Base-by-base conservation (phyloP, 768 basidiomycete genomes). In the Lactarius psammicola region DNA sequence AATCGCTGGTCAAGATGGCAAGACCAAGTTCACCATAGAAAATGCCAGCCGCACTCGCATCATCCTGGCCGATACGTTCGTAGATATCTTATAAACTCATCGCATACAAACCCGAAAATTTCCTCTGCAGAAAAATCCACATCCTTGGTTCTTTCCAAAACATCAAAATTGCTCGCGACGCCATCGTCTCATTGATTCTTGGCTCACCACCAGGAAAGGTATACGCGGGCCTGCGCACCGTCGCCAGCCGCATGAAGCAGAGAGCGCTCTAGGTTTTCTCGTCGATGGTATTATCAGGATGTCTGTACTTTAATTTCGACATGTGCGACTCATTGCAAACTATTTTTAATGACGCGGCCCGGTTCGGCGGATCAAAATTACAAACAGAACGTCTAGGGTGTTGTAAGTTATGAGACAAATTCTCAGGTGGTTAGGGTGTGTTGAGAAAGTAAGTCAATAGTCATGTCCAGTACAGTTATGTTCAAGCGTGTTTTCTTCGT, bases 111-210 rank as follows among this genome's bases (percentile, higher is more conserved):
- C 23, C 23, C 68, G 60, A 60, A 63, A 65, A 51, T 63, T 38
- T 38, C 26, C 67, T n/a, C 68, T n/a, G 7, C 72, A 97, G 95
- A 33, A 95, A 97, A 84, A 97, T 99, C 44, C 95, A 98, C 72
- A 98, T 99, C 71, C 88, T 99, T 76, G 97, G 97, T 28, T 96
- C 95, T 18, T 98, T 97, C 80, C 93, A 95, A 80, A 97, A 97
- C 74, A 98, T 99, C 81, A 97, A 96, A 78, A 85, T 98, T 64
- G 97, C 97, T 0, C 85, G 95, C 63, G 96, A 98, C 76, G 95
- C 97, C 7, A 88, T 99, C 68, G 95, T 97, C 31, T 94, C 93
- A 17, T 84, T 97, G 23, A 98, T 98, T 70, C 82, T 98, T 18
- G 95, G 95, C 36, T 95, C 94, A 17, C 95, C 95, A 0, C 95